phyloP scores from a whole-genome alignment of 176 grass and related monocot species.

The Eragrostis curvula region DNA sequence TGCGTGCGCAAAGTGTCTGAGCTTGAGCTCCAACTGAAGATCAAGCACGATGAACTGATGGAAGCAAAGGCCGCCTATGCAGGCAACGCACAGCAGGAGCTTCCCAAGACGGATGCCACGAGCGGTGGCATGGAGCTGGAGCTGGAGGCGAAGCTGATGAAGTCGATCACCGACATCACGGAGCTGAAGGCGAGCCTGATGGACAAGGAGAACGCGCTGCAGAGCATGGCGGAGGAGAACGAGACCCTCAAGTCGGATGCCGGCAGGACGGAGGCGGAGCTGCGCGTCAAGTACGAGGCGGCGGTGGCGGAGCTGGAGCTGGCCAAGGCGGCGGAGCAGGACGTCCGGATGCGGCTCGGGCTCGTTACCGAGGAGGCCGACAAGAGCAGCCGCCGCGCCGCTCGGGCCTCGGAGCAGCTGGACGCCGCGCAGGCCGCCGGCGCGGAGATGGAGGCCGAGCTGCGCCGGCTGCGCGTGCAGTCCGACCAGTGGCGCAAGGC shows the following conservation, averaged over 20 bases:
- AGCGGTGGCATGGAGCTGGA: constrained; percentile 47
- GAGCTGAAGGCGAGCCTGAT: constrained; percentile 76
- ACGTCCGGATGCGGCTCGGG: constrained; percentile 69
- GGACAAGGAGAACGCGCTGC: constrained; percentile 90
- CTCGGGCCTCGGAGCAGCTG: constrained; percentile 72
- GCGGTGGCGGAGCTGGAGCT: constrained; percentile 78
- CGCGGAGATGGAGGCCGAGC: constrained; percentile 73
- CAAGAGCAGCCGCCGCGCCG: constrained; percentile 68
- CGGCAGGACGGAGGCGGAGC: constrained; percentile 40
- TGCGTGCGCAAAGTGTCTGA: constrained; percentile 39
- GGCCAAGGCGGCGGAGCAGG: constrained; percentile 82
- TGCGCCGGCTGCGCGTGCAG: constrained; percentile 82
- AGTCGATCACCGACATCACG: constrained; percentile 44
- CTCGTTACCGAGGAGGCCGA: constrained; percentile 86
- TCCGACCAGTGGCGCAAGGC: constrained; percentile 98
- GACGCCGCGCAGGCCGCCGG: constrained; percentile 53
- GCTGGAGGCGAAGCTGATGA: constrained; percentile 76
- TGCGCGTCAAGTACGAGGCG: constrained; percentile 50
- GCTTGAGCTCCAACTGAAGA: constrained; percentile 55
- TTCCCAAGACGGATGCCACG: constrained; percentile 30
- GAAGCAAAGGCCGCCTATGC: constrained; percentile 42
- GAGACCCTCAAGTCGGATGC: constrained; percentile 58
- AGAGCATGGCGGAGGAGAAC: constrained; percentile 77
- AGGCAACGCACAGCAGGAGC: constrained; percentile 44
- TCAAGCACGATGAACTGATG: constrained; percentile 51